Evolutionary conservation across 345 rosid genomes (phyloP), one percentile per base, ranked within the genome.

Genomic region (Lepidium aucheri): DNA sequence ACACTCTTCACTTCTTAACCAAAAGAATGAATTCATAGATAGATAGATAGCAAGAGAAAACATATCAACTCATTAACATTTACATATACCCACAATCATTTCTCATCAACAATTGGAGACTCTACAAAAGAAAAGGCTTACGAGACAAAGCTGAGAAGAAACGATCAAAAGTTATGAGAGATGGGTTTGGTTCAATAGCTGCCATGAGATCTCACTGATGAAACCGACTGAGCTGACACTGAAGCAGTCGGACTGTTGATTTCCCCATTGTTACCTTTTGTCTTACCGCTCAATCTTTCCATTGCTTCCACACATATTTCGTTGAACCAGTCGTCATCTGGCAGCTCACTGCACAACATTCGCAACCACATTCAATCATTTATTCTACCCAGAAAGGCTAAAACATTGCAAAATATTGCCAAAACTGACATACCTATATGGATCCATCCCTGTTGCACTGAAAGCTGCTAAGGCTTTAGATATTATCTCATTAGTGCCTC

Each of bases 161-260:
- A 44, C 55, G 34, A 35, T 70, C 51, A 54, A 63, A 70, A 71
- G 75, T 55, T 26, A 17, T 36, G 51, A 17, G 63, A 63, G 69
- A 71, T 46, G 60, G 64, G 10, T 53, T 47, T 34, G 61, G 38
- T 53, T 74, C 65, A 75, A 41, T 75, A 68, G 60, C 99, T 95
- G 47, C 99, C 94, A 45, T 87, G 96, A 20, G 99, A 91, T 75
- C 96, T 82, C 52, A 85, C 83, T 0, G 99, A 95, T 55, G 99
- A 89, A 55, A 91, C 87, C 53, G 99, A 95, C 46, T 91, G 99
- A 13, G 99, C 97, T 1, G 99, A 94, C 41, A 94, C 86, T 7
- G 98, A 94, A 36, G 96, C 98, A 15, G 97, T 95, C 11, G 99
- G 99, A 84, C 99, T 95, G 77, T 76, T 82, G 30, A 72, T 77